Base-by-base conservation (phyloP, 1,284 basidiomycete species). In the Malassezia cuniculi region DNA sequence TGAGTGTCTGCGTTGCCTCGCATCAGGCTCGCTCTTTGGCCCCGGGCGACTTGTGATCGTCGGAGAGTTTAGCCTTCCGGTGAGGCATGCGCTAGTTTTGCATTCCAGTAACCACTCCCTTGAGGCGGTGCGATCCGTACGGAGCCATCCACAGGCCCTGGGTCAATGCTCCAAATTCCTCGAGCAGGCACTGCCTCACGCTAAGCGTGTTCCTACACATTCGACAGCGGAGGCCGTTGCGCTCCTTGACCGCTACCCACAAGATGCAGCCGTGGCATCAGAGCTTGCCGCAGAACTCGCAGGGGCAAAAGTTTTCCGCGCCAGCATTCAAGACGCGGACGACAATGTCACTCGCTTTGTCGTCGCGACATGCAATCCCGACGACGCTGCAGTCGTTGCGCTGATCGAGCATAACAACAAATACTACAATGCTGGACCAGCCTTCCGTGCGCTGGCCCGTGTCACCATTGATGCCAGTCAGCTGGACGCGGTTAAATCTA, bases 91-190 rank as follows among this genome's bases (percentile, higher is more conserved):
- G n/a, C n/a, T n/a, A n/a, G n/a, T n/a, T n/a, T n/a, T n/a, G n/a
- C n/a, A n/a, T n/a, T n/a, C n/a, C n/a, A n/a, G n/a, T n/a, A n/a
- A n/a, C n/a, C n/a, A n/a, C n/a, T n/a, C n/a, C n/a, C n/a, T n/a
- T n/a, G n/a, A n/a, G n/a, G n/a, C n/a, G n/a, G n/a, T n/a, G n/a
- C n/a, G n/a, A n/a, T n/a, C n/a, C n/a, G 36, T 45, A n/a, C 37
- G 31, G 20, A 45, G 42, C 24, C 42, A 45, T 19, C 35, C 36
- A 4, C 42, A 45, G 15, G 42, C 42, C 5, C 31, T 45, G 6
- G 42, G 36, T 8, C 42, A 45, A 16, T 45, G 42, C 25, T 27
- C 31, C 15, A 5, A 33, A 20, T 45, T 39, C 20, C 21, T 45
- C 10, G 17, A 38, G 6, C 4, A 18, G 10, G 21, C 31, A 14